Percentiles rank a stretch among this genome's conserved stretches.
These are phyloP conservation scores for Mollisiaceae sp. DNA, from an alignment of 2,329 filamentous ascomycete species.

Conservation along the genomic window DNA sequence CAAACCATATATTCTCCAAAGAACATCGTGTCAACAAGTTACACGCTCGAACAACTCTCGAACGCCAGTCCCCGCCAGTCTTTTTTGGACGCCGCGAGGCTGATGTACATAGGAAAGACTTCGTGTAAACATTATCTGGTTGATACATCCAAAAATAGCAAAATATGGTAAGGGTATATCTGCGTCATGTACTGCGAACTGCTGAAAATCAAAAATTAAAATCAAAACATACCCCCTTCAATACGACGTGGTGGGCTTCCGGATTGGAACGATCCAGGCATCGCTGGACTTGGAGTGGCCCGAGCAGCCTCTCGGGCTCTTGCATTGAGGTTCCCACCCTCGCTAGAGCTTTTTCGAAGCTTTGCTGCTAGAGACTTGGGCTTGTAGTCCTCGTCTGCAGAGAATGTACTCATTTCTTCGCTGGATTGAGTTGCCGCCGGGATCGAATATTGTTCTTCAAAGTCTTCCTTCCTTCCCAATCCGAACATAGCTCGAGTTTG, in stretches of 20 bases:
- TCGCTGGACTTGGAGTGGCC: conserved; percentile 38
- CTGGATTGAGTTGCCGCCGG: conserved; percentile 39
- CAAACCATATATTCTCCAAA: not conserved
- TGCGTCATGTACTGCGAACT: conserved; percentile 22
- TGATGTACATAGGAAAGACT: conserved; percentile 30
- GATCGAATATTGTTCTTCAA: conserved; percentile 31
- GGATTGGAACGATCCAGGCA: conserved; percentile 32
- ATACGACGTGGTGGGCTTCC: conserved; percentile 31
- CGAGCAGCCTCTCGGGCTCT: conserved; percentile 35
- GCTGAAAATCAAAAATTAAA: conserved; percentile 8
- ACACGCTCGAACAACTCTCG: not conserved
- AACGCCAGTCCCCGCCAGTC: conserved; percentile 34
- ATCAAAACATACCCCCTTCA: conserved; percentile 42
- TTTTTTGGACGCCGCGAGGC: conserved; percentile 33
- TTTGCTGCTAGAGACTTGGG: conserved; percentile 31
- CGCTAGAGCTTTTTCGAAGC: conserved; percentile 41
- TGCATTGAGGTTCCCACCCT: conserved; percentile 41
- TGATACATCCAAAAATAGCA: conserved; percentile 15
- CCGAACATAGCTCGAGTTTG: conserved; percentile 43
- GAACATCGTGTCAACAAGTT: not conserved
- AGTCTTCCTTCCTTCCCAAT: conserved; percentile 35
- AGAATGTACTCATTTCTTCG: conserved; percentile 43
- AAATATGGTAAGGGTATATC: conserved; percentile 35
- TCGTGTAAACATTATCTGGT: conserved; percentile 39
- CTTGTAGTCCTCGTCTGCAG: conserved; percentile 40